These are phyloP conservation scores for Auricularia auricula-judae DNA, from an alignment of 768 basidiomycete species.

Conservation along the genomic window DNA sequence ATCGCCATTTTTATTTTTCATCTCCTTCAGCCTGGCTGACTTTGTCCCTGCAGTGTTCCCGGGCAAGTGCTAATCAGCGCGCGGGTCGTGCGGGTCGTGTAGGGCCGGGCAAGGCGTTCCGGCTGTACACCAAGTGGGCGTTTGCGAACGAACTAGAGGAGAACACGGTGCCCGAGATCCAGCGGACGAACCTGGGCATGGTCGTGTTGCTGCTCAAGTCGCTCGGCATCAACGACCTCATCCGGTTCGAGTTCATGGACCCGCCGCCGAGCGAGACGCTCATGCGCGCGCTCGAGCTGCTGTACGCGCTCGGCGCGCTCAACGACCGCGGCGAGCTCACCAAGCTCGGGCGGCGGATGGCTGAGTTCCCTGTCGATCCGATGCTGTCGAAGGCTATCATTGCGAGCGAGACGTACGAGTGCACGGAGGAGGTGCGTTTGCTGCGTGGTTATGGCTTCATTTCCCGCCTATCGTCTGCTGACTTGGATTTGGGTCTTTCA, in stretches of 20 bases:
- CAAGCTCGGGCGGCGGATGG: slow-evolving; percentile 95
- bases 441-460: background rate
- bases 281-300: slow-evolving; percentile 83
- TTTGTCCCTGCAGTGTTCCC: slow-evolving; percentile 59
- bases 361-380: slow-evolving; percentile 97
- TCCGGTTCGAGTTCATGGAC: slow-evolving; percentile 97
- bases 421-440: slow-evolving; percentile 81
- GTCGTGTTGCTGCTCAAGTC: slow-evolving; percentile 93
- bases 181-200: slow-evolving; percentile 94
- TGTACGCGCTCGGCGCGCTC: slow-evolving; percentile 92
- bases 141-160: slow-evolving; percentile 92
- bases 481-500: slow-evolving; percentile 18
- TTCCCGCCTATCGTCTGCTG: background rate
- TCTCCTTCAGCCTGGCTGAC: background rate
- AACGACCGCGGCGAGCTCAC: slow-evolving; percentile 96
- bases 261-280: slow-evolving; percentile 97
- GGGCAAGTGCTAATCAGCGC: slow-evolving; percentile 94
- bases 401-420: slow-evolving; percentile 84
- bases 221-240: slow-evolving; percentile 94
- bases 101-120: slow-evolving; percentile 94
- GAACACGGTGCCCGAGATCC: slow-evolving; percentile 97
- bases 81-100: slow-evolving; percentile 97
- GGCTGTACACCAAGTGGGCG: slow-evolving; percentile 98
- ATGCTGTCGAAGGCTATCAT: slow-evolving; percentile 96
- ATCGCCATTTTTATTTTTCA: background rate